These are phyloP conservation scores for Boletus edulis DNA, from an alignment of 768 basidiomycete genomes.

Conservation along the genomic window DNA sequence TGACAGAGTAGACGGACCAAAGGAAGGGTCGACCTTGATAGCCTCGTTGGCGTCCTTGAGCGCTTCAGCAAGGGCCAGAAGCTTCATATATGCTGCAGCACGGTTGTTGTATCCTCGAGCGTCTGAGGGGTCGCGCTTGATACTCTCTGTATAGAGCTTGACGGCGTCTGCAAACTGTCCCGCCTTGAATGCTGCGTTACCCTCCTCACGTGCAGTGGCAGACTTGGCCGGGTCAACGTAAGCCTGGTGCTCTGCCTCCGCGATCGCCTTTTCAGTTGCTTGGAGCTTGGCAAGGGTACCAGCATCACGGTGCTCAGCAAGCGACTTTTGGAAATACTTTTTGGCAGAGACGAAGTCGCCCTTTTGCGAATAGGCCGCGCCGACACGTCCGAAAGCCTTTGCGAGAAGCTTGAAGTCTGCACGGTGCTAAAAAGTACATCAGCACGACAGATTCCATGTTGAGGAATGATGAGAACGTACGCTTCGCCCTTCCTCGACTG, in stretches of 20 bases:
- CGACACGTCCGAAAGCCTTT: constrained; percentile 90
- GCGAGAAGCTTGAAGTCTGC: constrained; percentile 95
- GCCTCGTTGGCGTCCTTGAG: constrained; percentile 95
- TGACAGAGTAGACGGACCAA: constrained; percentile 48
- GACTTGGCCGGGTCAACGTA: constrained; percentile 88
- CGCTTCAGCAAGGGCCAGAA: constrained; percentile 90
- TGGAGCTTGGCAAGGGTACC: constrained; percentile 89
- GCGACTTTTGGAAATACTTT: constrained; percentile 90
- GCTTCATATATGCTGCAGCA: constrained; percentile 96
- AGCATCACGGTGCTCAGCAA: constrained; percentile 95
- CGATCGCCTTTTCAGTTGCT: constrained; percentile 73
- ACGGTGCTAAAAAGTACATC: constrained; percentile 51
- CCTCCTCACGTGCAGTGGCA: constrained; percentile 83
- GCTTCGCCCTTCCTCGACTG: constrained; percentile 90
- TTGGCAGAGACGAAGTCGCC: constrained; percentile 73
- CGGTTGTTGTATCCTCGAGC: constrained; percentile 96
- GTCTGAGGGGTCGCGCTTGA: constrained; percentile 92
- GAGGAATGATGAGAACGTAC: constrained; percentile 39
- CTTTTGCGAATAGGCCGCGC: constrained; percentile 81
- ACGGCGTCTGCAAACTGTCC: constrained; percentile 93
- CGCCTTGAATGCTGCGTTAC: constrained; percentile 86
- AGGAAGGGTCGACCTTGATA: constrained; percentile 85
- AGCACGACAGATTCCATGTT: background rate
- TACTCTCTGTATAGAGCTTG: constrained; percentile 90
- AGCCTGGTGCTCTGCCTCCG: constrained; percentile 73